Conservation (phyloP, 139 green algal genomes). For the Chlorella sp. region DNA sequence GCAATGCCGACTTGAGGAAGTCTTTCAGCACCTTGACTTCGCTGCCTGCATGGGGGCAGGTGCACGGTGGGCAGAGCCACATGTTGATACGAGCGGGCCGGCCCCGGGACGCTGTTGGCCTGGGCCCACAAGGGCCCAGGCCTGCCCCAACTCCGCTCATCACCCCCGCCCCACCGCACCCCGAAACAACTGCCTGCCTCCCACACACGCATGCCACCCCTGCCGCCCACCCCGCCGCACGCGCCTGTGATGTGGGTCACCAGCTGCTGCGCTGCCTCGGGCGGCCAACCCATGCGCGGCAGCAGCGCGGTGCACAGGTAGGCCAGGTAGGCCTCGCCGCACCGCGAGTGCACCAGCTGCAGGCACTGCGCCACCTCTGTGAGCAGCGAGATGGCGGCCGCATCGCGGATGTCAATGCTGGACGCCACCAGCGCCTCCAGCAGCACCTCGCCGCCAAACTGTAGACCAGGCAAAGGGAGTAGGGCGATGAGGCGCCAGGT, state of each 20-base stretch:
- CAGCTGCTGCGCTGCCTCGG: constrained; percentile 64
- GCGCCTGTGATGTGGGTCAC: constrained; percentile 50
- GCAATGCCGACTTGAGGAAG: constrained; percentile 55
- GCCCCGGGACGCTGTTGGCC: too few relatives aligned
- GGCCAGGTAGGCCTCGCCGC: constrained; percentile 59
- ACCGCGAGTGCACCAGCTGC: constrained; percentile 60
- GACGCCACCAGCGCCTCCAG: constrained; percentile 56
- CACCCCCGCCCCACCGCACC: too few relatives aligned
- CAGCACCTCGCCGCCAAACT: constrained; percentile 69
- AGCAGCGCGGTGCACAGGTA: constrained; percentile 63
- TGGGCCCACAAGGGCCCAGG: too few relatives aligned
- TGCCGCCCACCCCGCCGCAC: constrained; percentile 23
- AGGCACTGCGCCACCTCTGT: constrained; percentile 66
- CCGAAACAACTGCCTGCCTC: too few relatives aligned
- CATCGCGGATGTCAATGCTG: constrained; percentile 69
- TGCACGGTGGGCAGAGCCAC: too few relatives aligned
- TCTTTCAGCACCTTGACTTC: constrained; percentile 69
- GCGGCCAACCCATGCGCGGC: constrained; percentile 53
- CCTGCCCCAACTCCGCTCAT: too few relatives aligned
- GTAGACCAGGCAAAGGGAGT: constrained; percentile 7
- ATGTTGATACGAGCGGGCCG: too few relatives aligned
- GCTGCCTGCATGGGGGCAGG: background rate
- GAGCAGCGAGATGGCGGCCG: constrained; percentile 69
- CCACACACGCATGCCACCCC: background rate
- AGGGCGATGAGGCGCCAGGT: too few relatives aligned